Conservation (phyloP, 2,329 filamentous ascomycete species). For the Dactylonectria estremocensis region DNA sequence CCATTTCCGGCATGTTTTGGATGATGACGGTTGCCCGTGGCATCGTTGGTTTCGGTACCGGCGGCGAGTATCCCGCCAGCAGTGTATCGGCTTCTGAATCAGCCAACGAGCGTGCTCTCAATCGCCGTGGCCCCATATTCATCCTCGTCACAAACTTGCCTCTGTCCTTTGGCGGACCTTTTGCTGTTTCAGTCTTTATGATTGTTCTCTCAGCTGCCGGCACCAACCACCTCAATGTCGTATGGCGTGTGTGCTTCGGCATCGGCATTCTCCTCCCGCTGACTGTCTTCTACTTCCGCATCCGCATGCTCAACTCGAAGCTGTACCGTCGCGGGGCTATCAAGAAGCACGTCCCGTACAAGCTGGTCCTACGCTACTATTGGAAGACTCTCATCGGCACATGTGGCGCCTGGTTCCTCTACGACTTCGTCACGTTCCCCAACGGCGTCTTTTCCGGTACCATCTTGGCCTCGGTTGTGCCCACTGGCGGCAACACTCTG, state of each 20-base stretch:
- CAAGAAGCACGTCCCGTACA: slow-evolving; percentile 65
- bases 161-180: slow-evolving; percentile 52
- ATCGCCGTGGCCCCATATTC: slow-evolving; percentile 58
- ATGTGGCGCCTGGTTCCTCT: slow-evolving; percentile 70
- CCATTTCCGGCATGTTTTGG: slow-evolving; percentile 66
- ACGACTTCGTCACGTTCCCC: slow-evolving; percentile 64
- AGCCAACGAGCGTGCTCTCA: slow-evolving; percentile 61
- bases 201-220: slow-evolving; percentile 60
- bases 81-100: slow-evolving; percentile 63
- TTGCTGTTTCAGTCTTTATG: slow-evolving; percentile 61
- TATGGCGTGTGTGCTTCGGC: slow-evolving; percentile 66
- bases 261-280: slow-evolving; percentile 66
- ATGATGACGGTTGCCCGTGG: slow-evolving; percentile 66
- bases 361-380: slow-evolving; percentile 66
- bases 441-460: slow-evolving; percentile 63
- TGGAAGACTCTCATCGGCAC: slow-evolving; percentile 69
- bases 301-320: slow-evolving; percentile 67
- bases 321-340: slow-evolving; percentile 68
- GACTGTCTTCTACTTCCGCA: slow-evolving; percentile 69
- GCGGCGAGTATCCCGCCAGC: slow-evolving; percentile 64
- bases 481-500: slow-evolving; percentile 53
- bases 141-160: slow-evolving; percentile 62
- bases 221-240: slow-evolving; percentile 54
- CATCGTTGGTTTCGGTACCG: slow-evolving; percentile 63
- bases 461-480: slow-evolving; percentile 58